Conservation (phyloP, 768 basidiomycete genomes). For the Xerocomus brunneocitrinus region DNA sequence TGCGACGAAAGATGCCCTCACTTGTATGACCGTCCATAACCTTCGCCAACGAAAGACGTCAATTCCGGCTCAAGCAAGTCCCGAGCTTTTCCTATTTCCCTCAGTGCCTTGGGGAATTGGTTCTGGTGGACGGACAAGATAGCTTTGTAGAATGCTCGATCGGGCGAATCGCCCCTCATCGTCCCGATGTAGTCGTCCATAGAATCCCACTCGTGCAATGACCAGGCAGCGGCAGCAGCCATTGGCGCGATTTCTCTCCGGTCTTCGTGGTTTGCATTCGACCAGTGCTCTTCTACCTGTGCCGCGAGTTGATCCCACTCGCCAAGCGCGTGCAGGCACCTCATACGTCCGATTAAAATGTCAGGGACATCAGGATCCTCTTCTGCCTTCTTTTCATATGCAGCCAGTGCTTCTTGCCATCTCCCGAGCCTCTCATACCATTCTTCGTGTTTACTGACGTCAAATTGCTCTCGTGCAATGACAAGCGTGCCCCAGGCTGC, state of each 20-base stretch:
- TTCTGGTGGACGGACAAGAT: constrained; percentile 95
- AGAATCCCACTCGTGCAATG: constrained; percentile 91
- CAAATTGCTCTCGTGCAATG: constrained; percentile 85
- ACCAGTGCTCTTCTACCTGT: constrained; percentile 87
- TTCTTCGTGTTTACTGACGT: constrained; percentile 89
- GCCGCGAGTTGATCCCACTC: constrained; percentile 92
- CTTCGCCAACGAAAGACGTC: constrained; percentile 88
- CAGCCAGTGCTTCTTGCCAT: constrained; percentile 90
- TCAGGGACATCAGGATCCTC: constrained; percentile 74
- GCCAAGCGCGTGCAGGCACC: constrained; percentile 93
- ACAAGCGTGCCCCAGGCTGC: constrained; percentile 96
- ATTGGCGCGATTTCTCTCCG: constrained; percentile 91
- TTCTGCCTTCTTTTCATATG: constrained; percentile 76
- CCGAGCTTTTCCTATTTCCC: constrained; percentile 88
- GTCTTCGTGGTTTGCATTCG: constrained; percentile 75
- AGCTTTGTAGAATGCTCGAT: constrained; percentile 93
- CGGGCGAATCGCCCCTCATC: constrained; percentile 90
- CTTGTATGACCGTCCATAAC: constrained; percentile 97
- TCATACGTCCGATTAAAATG: constrained; percentile 86
- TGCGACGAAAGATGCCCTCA: constrained; percentile 35
- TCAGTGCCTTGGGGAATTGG: constrained; percentile 86
- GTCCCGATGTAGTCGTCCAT: constrained; percentile 97
- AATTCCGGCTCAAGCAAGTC: constrained; percentile 90
- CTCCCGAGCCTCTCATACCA: constrained; percentile 97
- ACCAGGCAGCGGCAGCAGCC: constrained; percentile 97